These are phyloP conservation scores for Podospora appendiculata DNA, from an alignment of 495 filamentous ascomycete genomes.

Conservation along the genomic window DNA sequence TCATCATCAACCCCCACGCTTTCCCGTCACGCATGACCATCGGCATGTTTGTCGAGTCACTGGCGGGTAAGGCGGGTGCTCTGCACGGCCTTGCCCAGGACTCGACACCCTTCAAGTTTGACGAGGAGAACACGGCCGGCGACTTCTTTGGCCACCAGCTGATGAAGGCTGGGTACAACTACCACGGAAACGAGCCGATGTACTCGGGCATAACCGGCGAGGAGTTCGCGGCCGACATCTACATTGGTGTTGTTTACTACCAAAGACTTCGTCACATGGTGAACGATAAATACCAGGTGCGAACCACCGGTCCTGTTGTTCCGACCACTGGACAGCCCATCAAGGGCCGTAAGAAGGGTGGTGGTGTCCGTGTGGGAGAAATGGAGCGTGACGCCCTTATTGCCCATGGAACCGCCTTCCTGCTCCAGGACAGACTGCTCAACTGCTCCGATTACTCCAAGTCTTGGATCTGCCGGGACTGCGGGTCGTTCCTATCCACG, in stretches of 20 bases:
- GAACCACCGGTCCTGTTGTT: conserved; percentile 88
- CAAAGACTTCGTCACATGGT: conserved; percentile 98
- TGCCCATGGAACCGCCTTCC: conserved; percentile 89
- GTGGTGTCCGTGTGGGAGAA: conserved; percentile 97
- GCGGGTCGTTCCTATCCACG: conserved; percentile 80
- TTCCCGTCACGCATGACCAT: conserved; percentile 99
- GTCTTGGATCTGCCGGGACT: conserved; percentile 79
- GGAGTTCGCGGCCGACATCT: conserved; percentile 92
- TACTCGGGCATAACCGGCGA: conserved; percentile 94
- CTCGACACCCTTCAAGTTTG: conserved; percentile 88
- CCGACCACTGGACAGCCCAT: conserved; percentile 89
- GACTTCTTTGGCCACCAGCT: conserved; percentile 97
- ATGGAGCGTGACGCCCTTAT: conserved; percentile 96
- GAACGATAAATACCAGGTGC: conserved; percentile 98
- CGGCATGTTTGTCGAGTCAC: conserved; percentile 97
- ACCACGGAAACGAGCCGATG: conserved; percentile 96
- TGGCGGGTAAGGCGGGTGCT: conserved; percentile 90
- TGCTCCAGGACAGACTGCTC: conserved; percentile 89
- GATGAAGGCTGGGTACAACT: conserved; percentile 90
- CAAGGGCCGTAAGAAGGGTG: conserved; percentile 90
- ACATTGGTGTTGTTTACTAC: conserved; percentile 95
- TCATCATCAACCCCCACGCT: conserved; percentile 99
- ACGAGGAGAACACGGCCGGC: conserved; percentile 81
- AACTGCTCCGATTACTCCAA: conserved; percentile 91
- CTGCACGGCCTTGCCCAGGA: conserved; percentile 93